Evolutionary conservation across 768 basidiomycete species (phyloP).

Genomic region (Kwoniella mangroviensis): DNA sequence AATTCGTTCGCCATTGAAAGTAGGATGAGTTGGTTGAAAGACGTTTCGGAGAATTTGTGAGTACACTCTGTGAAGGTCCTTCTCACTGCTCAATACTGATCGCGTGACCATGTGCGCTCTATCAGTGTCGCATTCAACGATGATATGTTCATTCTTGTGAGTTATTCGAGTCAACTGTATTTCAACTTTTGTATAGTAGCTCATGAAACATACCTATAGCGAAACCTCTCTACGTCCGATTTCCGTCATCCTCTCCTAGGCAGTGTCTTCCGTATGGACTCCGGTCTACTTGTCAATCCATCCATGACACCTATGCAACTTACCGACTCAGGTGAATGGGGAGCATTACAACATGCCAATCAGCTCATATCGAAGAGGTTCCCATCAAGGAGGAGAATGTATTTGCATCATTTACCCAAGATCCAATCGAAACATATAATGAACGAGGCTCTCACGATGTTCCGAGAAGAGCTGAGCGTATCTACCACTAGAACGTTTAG

Average conservation of each 20-base stretch:
- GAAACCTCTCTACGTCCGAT: conserved; percentile 35
- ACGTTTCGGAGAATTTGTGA: conserved; percentile 49
- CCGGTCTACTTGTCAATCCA: conserved; percentile 39
- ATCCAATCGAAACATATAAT: conserved; percentile 32
- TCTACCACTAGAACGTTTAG: conserved; percentile 49
- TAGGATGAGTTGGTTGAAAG: conserved; percentile 46
- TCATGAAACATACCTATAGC: neutral
- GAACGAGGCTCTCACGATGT: conserved; percentile 53
- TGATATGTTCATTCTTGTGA: conserved; percentile 55
- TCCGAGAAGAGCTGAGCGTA: conserved; percentile 33
- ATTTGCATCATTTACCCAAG: conserved; percentile 54
- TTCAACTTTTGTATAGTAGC: too few relatives aligned
- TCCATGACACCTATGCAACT: conserved; percentile 24
- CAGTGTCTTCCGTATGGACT: conserved; percentile 45
- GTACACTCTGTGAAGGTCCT: too few relatives aligned
- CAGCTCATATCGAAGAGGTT: conserved; percentile 47
- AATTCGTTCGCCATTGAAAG: conserved; percentile 54
- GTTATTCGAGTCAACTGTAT: neutral
- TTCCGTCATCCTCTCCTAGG: conserved; percentile 54
- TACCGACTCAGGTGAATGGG: conserved; percentile 53
- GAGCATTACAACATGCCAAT: conserved; percentile 51
- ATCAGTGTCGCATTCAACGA: conserved; percentile 50
- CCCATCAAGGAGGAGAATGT: conserved; percentile 36
- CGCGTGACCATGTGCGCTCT: neutral
- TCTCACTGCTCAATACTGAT: too few relatives aligned